These are phyloP conservation scores for Aphanomyces cochlioides DNA, from an alignment of 352 stramenopile species.

Conservation along the genomic window DNA sequence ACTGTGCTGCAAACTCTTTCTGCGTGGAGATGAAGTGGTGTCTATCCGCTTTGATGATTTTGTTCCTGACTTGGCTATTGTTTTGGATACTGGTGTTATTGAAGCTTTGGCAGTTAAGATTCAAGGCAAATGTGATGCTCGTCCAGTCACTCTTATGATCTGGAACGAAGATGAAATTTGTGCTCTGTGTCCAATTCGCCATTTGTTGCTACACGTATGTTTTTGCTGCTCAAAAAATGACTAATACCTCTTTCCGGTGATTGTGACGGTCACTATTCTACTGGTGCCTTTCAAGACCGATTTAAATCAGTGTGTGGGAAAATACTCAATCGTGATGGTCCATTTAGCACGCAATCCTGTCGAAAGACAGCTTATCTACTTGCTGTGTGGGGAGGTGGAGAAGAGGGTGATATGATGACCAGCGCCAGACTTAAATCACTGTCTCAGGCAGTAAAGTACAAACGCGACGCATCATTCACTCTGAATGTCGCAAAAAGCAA, in stretches of 20 bases:
- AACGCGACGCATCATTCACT: conserved; percentile 6
- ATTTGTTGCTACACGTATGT: not conserved
- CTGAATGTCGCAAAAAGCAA: conserved; percentile 10
- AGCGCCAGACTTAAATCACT: conserved; percentile 2
- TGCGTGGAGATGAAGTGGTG: conserved; percentile 9
- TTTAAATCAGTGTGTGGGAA: conserved; percentile 15
- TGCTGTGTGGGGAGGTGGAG: conserved; percentile 15
- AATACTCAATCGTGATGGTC: conserved; percentile 10
- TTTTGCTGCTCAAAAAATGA: not conserved
- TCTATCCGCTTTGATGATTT: not conserved
- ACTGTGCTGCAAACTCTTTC: conserved; percentile 3
- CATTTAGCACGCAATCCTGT: conserved; percentile 11
- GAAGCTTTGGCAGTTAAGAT: conserved; percentile 12
- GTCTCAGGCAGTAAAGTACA: conserved; percentile 7
- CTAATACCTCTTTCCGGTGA: not conserved
- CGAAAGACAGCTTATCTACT: conserved; percentile 18
- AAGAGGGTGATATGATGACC: conserved; percentile 2
- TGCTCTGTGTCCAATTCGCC: conserved; percentile 2
- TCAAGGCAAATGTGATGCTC: not conserved
- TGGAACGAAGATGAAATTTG: not conserved
- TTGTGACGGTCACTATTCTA: not conserved
- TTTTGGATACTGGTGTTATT: conserved; percentile 6
- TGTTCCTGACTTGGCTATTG: not conserved
- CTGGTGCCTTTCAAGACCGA: not conserved
- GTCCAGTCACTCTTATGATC: conserved; percentile 1